phyloP scores from a whole-genome alignment of 371 early-diverging fungal genomes.

The Thermomucor indicae-seudaticae region DNA sequence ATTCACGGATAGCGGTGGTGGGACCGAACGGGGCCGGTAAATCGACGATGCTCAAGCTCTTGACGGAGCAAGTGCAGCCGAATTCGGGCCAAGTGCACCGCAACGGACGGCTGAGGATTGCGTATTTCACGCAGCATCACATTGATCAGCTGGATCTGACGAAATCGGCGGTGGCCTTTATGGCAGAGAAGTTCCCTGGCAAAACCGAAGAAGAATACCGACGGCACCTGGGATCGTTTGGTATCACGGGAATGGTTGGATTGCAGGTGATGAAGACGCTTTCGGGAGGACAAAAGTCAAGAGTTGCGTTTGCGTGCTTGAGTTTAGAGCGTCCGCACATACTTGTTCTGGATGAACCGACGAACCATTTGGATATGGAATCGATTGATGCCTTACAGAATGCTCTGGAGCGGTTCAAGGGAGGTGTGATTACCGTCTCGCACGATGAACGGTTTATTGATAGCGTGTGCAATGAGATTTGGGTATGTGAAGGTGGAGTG shows the following conservation, averaged over 20 bases:
- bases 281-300: conserved; percentile 98
- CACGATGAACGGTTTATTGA: conserved; percentile 93
- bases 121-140: conserved; percentile 97
- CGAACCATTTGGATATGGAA: conserved; percentile 89
- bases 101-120: conserved; percentile 92
- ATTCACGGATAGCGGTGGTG: conserved; percentile 94
- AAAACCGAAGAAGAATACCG: conserved; percentile 94
- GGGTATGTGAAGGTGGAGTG: conserved; percentile 74
- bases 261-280: conserved; percentile 92
- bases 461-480: conserved; percentile 84
- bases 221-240: conserved; percentile 89
- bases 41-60: conserved; percentile 85
- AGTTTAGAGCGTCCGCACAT: conserved; percentile 92
- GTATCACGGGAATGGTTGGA: conserved; percentile 94
- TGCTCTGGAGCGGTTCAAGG: conserved; percentile 77
- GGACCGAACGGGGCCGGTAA: conserved; percentile 90
- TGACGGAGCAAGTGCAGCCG: conserved; percentile 83
- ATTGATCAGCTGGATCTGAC: conserved; percentile 92
- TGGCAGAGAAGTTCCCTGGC: conserved; percentile 86
- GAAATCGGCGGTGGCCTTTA: conserved; percentile 82
- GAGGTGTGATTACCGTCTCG: conserved; percentile 90
- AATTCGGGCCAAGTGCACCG: conserved; percentile 77
- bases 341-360: conserved; percentile 95
- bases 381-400: conserved; percentile 88
- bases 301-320: conserved; percentile 96